Conservation (phyloP, 805 yeast species). For the Tetrapisispora nanseiensis region DNA sequence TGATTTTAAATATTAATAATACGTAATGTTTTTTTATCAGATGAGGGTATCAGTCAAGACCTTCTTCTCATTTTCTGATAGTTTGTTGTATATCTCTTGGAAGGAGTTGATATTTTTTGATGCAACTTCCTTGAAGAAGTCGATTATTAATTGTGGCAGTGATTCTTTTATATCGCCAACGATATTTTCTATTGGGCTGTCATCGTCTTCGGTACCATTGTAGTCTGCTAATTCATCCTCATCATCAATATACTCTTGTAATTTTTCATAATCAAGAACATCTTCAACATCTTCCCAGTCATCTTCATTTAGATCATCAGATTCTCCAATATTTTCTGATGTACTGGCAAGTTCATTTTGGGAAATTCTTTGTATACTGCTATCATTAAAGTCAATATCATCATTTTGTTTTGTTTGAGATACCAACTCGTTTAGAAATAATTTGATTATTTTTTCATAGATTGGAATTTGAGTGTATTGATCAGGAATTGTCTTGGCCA, state of each 20-base stretch:
- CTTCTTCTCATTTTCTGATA: conserved; percentile 46
- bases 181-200: conserved; percentile 6
- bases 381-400: conserved; percentile 13
- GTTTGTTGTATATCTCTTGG: conserved; percentile 38
- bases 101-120: conserved; percentile 42
- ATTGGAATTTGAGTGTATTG: conserved; percentile 58
- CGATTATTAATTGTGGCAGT: conserved; percentile 33
- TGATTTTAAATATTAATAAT: background rate
- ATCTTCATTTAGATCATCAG: conserved; percentile 25
- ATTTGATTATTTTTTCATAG: conserved; percentile 59
- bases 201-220: conserved; percentile 10
- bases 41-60: conserved; percentile 35
- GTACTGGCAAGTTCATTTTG: conserved; percentile 8
- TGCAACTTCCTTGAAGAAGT: conserved; percentile 50
- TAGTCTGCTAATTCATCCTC: conserved; percentile 10
- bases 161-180: conserved; percentile 10
- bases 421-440: conserved; percentile 58
- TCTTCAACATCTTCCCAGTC: conserved; percentile 77
- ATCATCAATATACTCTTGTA: conserved; percentile 42
- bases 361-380: conserved; percentile 22
- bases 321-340: conserved; percentile 23
- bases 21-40: background rate
- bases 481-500: conserved; percentile 57
- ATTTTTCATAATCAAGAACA: conserved; percentile 53
- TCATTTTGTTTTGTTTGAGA: conserved; percentile 50